Base-by-base conservation (phyloP, 2,329 filamentous ascomycete species). In the Penicillium sp. region DNA sequence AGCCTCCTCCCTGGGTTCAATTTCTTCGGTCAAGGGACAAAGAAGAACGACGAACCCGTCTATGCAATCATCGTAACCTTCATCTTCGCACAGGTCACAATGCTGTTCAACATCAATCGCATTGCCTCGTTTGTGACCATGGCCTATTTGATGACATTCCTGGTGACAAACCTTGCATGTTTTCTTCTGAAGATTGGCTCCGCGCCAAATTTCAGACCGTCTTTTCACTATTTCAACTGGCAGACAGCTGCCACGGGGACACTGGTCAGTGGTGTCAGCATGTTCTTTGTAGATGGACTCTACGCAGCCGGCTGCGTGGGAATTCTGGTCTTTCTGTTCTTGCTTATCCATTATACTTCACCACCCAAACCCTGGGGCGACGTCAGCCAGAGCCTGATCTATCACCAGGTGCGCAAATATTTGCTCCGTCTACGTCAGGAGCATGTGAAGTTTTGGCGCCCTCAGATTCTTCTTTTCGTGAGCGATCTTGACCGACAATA, bases 391-490 rank as follows among this genome's bases (percentile, higher is more conserved):
- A 89, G 85, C 53, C 68, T 94, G 44, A 93, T 94, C 35, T 94
- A 93, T 55, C 79, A 83, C 47, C 87, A 94, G 66, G 86, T 93
- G 10, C 77, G 87, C 42, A 94, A 94, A 54, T 93, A 94, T 55
- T 66, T 94, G 18, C 69, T 94, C 18, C 79, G 86, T n/a, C 69
- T 94, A 18, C 81, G 79, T 33, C 85, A 86, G 23, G 87, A 94
- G 53, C 87, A 94, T 57, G 88, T 94, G 62, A 94, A 94, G 56
- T 94, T 93, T 59, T 94, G 88, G 87, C 75, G 87, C 35, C 87
- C 87, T 0, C 87, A 93, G 48, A 89, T 94, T 29, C 76, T 94
- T 32, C 72, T 94, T 0, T 76, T 94, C 36, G 79, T 92, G 47
- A 92, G 90, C 56, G 79, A 92, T 52, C 84, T 86, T 3, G 75